These are phyloP conservation scores for Ceratocystis lukuohia DNA, from an alignment of 2,329 filamentous ascomycete genomes.

Conservation along the genomic window DNA sequence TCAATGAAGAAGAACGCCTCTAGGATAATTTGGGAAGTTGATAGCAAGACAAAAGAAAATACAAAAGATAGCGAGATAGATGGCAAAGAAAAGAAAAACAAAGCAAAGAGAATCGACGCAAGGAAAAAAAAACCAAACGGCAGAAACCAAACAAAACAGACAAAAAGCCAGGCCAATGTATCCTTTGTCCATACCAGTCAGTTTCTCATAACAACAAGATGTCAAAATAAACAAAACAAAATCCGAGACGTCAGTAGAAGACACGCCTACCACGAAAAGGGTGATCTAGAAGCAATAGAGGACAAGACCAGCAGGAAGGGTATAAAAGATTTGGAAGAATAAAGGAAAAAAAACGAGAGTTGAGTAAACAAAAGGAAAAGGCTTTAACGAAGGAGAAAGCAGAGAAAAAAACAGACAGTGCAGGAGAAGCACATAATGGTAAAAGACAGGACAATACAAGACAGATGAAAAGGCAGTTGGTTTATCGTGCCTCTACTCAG, in stretches of 20 bases:
- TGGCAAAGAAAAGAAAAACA: not conserved
- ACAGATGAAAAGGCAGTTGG: not conserved
- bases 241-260: constrained; percentile 1
- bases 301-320: not conserved
- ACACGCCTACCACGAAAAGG: not conserved
- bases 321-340: constrained; percentile 9
- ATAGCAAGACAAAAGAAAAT: constrained; percentile 5
- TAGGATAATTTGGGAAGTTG: not conserved
- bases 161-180: constrained; percentile 7
- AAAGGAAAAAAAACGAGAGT: constrained; percentile 5
- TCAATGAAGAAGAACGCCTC: constrained; percentile 8
- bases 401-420: not conserved
- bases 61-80: not conserved
- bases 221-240: constrained; percentile 2
- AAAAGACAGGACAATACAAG: not conserved
- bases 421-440: not conserved
- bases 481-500: not conserved
- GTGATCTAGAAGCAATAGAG: not conserved
- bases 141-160: not conserved
- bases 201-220: constrained; percentile 10
- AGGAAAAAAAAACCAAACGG: constrained; percentile 6
- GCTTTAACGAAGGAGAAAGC: not conserved
- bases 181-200: constrained; percentile 10
- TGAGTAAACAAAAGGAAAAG: not conserved
- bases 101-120: not conserved